Evolutionary conservation across 2,329 filamentous ascomycete species (phyloP), one percentile per base, ranked within the genome.

Genomic region (Dactylella cylindrospora): DNA sequence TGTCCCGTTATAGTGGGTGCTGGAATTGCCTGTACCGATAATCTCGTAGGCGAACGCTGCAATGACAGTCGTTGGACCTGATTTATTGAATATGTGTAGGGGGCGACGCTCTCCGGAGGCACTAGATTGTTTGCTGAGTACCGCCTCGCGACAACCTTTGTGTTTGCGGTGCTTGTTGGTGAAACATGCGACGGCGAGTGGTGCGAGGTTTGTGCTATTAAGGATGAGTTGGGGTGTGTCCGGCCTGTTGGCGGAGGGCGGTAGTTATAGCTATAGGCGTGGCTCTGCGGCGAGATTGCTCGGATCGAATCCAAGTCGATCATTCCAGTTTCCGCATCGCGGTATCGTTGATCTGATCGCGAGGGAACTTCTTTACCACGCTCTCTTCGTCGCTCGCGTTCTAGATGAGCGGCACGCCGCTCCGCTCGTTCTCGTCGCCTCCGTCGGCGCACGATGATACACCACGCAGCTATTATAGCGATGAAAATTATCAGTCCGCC

Each of bases 121-220:
- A 46, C 26, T 22, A 52, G 19, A n/a, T n/a, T n/a, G 26, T 61
- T 61, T n/a, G 55, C 47, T n/a, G 55, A 61, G 19, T 43, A 44
- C 19, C 41, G 40, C 36, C 55, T 47, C n/a, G n/a, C n/a, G n/a
- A n/a, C n/a, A n/a, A n/a, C n/a, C n/a, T n/a, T n/a, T 10, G 40
- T 46, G 9, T 33, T 40, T 15, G 17, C 25, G 9, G 35, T 10
- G 17, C 35, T 53, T 12, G 41, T 61, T 20, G 47, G 47, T 49
- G 55, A 61, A 43, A 61, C 47, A 15, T 61, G 25, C 13, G 55
- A 61, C 31, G 41, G n/a, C 5, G 55, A 43, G 9, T 43, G 40
- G n/a, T n/a, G n/a, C n/a, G n/a, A n/a, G n/a, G n/a, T n/a, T 41
- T 61, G 47, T 25, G 53, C 55, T 31, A 53, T 25, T 41, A 53